Base-by-base conservation (phyloP, 331 rosid genomes). In the Cucumis variabilis region DNA sequence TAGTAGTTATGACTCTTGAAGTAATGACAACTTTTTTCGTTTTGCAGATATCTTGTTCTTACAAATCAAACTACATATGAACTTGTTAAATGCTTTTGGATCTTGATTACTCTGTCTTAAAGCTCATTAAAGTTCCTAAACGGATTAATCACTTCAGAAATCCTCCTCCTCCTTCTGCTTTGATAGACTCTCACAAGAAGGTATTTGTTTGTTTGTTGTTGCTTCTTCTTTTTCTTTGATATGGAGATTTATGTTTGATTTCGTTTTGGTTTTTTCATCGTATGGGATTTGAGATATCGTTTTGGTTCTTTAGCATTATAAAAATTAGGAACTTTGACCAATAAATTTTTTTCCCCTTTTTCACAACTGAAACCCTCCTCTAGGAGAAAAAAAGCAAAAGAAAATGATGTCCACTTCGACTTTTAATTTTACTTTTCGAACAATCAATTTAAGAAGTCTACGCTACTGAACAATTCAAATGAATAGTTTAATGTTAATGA, bases 21-120 rank as follows among this genome's bases (percentile, higher is more conserved):
- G 11, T 83, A 33, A 30, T 84, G 50, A 7, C 19, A 44, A 73
- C 69, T 58, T 58, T 65, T 68, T 51, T 70, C 28, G 46, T 85
- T 76, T 71, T 91, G 94, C 97, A 97, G 99, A 86, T 97, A 94
- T 89, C 98, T 97, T 80, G 91, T 95, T 89, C 82, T 97, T 90
- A 97, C 99, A 51, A 97, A 97, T 87, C 99, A 97, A 91, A 97
- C 98, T 16, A 97, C 99, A 30, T 96, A 90, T 78, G 99, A 97
- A 89, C 98, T 97, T 19, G 96, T 97, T 87, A 97, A n/a, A 90
- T 96, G 99, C 37, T 30, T 30, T 30, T 30, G 3, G 92, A 91
- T 62, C 89, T 90, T 81, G 94, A 91, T 85, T 65, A 89, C 85
- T 90, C 93, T 81, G 89, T 87, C 20, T 91, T 95, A 89, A 88